Percentiles rank a stretch among this genome's conserved stretches.
These are phyloP conservation scores for Ramaria sp. DNA, from an alignment of 768 basidiomycete genomes.

Conservation along the genomic window DNA sequence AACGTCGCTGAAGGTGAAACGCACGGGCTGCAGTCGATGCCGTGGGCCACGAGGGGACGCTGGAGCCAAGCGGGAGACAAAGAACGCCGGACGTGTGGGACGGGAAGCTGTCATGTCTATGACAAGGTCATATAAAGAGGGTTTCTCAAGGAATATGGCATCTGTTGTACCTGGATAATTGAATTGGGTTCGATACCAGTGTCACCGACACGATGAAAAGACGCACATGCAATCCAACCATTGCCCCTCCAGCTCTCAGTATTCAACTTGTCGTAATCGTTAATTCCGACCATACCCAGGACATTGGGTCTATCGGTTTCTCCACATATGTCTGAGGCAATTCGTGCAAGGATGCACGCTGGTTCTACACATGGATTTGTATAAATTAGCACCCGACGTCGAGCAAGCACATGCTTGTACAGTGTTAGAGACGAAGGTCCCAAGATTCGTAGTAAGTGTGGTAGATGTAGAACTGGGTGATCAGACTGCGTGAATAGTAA, in stretches of 20 bases:
- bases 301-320: slow-evolving; percentile 28
- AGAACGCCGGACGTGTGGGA: slow-evolving; percentile 55
- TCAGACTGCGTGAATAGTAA: slow-evolving; percentile 15
- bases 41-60: slow-evolving; percentile 29
- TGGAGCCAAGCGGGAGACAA: slow-evolving; percentile 40
- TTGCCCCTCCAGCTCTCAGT: slow-evolving; percentile 45
- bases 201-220: background rate
- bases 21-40: slow-evolving; percentile 47
- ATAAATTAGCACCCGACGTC: slow-evolving; percentile 68
- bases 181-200: background rate
- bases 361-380: slow-evolving; percentile 72
- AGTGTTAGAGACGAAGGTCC: slow-evolving; percentile 71
- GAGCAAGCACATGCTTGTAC: slow-evolving; percentile 68
- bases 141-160: slow-evolving; percentile 74
- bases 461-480: slow-evolving; percentile 59
- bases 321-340: slow-evolving; percentile 54
- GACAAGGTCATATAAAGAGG: slow-evolving; percentile 67
- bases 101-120: slow-evolving; percentile 62
- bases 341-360: slow-evolving; percentile 57
- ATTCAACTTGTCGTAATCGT: slow-evolving; percentile 53
- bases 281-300: slow-evolving; percentile 71
- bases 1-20: slow-evolving; percentile 80
- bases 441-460: slow-evolving; percentile 64
- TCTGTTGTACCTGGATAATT: slow-evolving; percentile 57
- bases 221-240: slow-evolving; percentile 73